Evolutionary conservation across 2,329 filamentous ascomycete genomes (phyloP).

Genomic region (Aaosphaeria pasadenensis): DNA sequence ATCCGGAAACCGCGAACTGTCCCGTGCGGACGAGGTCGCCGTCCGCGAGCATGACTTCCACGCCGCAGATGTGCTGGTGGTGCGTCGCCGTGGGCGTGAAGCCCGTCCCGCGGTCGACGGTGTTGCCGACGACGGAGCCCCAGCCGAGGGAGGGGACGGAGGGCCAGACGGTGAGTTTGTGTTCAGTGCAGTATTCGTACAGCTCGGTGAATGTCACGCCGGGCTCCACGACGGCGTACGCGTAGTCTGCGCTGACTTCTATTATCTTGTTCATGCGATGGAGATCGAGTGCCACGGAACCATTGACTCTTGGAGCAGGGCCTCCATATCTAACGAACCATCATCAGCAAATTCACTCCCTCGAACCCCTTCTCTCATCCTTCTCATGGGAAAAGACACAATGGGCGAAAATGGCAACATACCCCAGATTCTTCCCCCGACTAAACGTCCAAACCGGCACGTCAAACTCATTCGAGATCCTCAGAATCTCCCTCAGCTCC

Average conservation of each 20-base stretch:
- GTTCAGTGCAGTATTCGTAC: conserved; percentile 27
- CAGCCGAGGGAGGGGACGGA: conserved; percentile 32
- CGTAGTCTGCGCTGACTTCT: conserved; percentile 44
- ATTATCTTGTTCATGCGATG: conserved; percentile 45
- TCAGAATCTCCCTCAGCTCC: conserved; percentile 19
- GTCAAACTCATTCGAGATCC: conserved; percentile 19
- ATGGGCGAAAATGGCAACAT: conserved; percentile 1
- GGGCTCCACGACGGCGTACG: conserved; percentile 46
- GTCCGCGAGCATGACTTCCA: conserved; percentile 36
- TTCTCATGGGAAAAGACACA: neutral
- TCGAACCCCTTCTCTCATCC: neutral
- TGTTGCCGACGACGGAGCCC: conserved; percentile 36
- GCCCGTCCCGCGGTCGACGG: conserved; percentile 42
- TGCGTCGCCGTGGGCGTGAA: conserved; percentile 39
- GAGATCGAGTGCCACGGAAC: conserved; percentile 32
- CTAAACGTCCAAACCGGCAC: conserved; percentile 33
- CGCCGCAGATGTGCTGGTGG: conserved; percentile 35
- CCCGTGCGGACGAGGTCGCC: conserved; percentile 33
- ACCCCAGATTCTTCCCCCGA: conserved; percentile 36
- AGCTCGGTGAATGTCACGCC: conserved; percentile 28
- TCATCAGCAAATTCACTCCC: neutral
- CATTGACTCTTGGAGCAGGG: conserved; percentile 34
- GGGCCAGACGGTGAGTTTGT: conserved; percentile 32
- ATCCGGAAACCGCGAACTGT: conserved; percentile 42
- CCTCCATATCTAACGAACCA: conserved; percentile 21